A percentile compares a stretch with the other conserved stretches of the same genome.
Evolutionary conservation across 2,329 filamentous ascomycete species (phyloP).

Genomic region (Corynespora cassiicola): DNA sequence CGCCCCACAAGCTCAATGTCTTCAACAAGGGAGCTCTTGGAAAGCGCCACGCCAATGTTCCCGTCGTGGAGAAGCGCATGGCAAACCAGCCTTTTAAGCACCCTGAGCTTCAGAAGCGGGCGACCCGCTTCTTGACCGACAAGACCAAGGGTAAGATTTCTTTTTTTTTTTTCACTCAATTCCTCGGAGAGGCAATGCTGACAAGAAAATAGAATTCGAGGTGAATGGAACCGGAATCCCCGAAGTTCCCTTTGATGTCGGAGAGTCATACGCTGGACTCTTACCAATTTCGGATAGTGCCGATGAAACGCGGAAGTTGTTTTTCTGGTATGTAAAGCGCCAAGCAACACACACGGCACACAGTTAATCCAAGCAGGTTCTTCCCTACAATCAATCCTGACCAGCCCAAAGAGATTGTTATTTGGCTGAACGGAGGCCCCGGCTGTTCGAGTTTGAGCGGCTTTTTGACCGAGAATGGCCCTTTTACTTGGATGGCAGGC

Average conservation of each 20-base stretch:
- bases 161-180: background rate
- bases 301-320: constrained; percentile 61
- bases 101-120: constrained; percentile 41
- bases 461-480: constrained; percentile 78
- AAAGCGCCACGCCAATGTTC: no score
- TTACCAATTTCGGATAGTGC: constrained; percentile 62
- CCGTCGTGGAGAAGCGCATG: constrained; percentile 34
- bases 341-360: background rate
- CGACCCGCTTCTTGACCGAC: constrained; percentile 38
- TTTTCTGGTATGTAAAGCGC: constrained; percentile 56
- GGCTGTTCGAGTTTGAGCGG: constrained; percentile 66
- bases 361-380: constrained; percentile 58
- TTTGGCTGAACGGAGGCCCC: constrained; percentile 56
- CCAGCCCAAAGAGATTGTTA: constrained; percentile 64
- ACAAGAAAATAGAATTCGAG: constrained; percentile 59
- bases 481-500: constrained; percentile 64
- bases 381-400: constrained; percentile 63
- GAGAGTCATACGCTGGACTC: constrained; percentile 69
- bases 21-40: constrained; percentile 32
- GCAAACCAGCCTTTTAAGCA: constrained; percentile 36
- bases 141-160: constrained; percentile 42
- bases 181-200: no score
- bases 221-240: constrained; percentile 71
- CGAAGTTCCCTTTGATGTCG: constrained; percentile 72
- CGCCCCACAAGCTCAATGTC: constrained; percentile 31